These are phyloP conservation scores for Pelagophyceae sp. DNA, from an alignment of 352 stramenopile species.

Conservation along the genomic window DNA sequence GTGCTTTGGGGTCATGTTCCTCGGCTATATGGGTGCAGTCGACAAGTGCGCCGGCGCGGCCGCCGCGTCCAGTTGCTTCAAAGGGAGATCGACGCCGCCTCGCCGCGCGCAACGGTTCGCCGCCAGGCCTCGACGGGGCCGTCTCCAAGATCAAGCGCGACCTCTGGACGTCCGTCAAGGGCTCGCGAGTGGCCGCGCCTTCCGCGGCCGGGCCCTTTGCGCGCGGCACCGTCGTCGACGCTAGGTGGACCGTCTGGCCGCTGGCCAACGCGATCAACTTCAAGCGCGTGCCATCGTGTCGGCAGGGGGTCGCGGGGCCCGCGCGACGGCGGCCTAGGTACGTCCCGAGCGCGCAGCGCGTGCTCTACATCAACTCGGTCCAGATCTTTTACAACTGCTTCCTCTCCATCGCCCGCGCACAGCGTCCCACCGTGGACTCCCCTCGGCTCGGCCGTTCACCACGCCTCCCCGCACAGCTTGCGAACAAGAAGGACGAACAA, in stretches of 20 bases:
- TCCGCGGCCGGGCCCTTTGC: too few species aligned
- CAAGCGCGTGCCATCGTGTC: too few species aligned
- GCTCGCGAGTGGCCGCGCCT: too few species aligned
- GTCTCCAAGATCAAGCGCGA: conserved; percentile 61
- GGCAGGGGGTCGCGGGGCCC: too few species aligned
- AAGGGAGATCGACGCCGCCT: too few species aligned
- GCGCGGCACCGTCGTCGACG: conserved; percentile 52
- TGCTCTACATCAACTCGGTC: conserved; percentile 75
- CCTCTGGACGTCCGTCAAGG: conserved; percentile 58
- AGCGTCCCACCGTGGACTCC: too few species aligned
- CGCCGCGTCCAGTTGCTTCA: conserved; percentile 59
- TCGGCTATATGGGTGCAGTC: conserved; percentile 65
- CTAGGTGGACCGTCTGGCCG: conserved; percentile 72
- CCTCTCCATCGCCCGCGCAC: conserved; percentile 56
- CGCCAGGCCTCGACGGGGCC: conserved; percentile 48
- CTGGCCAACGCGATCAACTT: conserved; percentile 70
- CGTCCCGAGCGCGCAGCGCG: conserved; percentile 58
- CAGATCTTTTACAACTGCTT: conserved; percentile 76
- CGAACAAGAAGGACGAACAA: too few species aligned
- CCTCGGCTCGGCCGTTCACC: too few species aligned
- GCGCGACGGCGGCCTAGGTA: too few species aligned
- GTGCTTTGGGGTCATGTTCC: conserved; percentile 72
- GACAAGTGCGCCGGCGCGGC: conserved; percentile 54
- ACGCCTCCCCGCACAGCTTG: too few species aligned
- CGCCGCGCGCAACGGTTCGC: too few species aligned